phyloP scores from a whole-genome alignment of 169 alveolate genomes.

The Eimeria maxima region DNA sequence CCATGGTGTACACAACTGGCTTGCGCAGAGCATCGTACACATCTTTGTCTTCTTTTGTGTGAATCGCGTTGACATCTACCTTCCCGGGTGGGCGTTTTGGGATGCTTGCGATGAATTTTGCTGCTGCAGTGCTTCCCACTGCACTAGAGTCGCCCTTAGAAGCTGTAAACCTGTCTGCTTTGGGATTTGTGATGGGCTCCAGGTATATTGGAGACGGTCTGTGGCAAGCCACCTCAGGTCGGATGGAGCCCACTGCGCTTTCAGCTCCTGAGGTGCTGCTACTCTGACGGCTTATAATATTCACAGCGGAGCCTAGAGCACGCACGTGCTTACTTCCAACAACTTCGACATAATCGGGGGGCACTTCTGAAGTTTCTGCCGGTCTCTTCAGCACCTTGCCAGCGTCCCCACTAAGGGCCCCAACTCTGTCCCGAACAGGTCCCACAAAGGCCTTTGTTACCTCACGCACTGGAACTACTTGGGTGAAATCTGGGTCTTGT shows the following conservation, averaged over 20 bases:
- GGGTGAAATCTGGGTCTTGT: conserved; percentile 55
- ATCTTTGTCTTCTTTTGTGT: conserved; percentile 66
- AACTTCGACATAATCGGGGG: conserved; percentile 79
- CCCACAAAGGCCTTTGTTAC: conserved; percentile 71
- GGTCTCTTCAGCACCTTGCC: conserved; percentile 61
- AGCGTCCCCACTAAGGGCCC: conserved; percentile 55
- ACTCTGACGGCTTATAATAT: conserved; percentile 45
- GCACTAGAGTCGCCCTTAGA: neutral
- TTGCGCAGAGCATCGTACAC: conserved; percentile 62
- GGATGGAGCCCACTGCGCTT: neutral
- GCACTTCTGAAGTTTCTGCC: conserved; percentile 75
- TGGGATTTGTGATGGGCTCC: conserved; percentile 46
- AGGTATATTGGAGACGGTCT: conserved; percentile 75
- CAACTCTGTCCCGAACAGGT: conserved; percentile 52
- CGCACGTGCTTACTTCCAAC: conserved; percentile 74
- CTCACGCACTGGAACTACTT: conserved; percentile 74
- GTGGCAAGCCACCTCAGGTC: neutral
- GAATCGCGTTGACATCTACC: conserved; percentile 6
- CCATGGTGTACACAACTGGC: conserved; percentile 73
- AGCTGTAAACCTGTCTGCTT: neutral
- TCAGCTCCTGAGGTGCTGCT: conserved; percentile 50
- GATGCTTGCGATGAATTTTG: conserved; percentile 69
- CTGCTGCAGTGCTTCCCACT: conserved; percentile 58
- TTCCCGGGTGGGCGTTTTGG: conserved; percentile 56
- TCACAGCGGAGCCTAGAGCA: neutral